These are phyloP conservation scores for Suhomyces taliae DNA, from an alignment of 1,139 yeast genomes.

Conservation along the genomic window DNA sequence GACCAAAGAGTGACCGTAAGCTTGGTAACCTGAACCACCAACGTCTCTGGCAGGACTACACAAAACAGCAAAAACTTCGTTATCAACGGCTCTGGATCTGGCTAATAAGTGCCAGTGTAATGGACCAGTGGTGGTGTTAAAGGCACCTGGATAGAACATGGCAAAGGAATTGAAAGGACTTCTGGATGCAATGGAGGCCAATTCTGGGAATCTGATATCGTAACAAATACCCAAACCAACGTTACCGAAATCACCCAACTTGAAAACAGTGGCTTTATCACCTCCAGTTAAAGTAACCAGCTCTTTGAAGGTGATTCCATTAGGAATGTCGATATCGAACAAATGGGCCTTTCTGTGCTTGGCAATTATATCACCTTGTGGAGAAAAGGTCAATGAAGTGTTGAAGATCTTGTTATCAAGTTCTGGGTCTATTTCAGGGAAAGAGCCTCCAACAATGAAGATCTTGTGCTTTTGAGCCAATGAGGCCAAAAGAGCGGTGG, in stretches of 20 bases:
- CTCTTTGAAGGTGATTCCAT: conserved; percentile 84
- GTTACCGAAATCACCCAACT: conserved; percentile 67
- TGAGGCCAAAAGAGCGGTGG: conserved; percentile 58
- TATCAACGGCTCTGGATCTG: conserved; percentile 84
- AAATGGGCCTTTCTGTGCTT: conserved; percentile 87
- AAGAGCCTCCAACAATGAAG: conserved; percentile 83
- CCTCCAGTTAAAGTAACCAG: conserved; percentile 77
- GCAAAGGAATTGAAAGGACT: conserved; percentile 71
- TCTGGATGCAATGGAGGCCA: conserved; percentile 80
- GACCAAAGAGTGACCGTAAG: conserved; percentile 89
- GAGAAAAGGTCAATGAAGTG: conserved; percentile 76
- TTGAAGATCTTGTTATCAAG: conserved; percentile 65
- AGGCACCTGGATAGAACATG: conserved; percentile 93
- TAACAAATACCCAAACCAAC: conserved; percentile 91
- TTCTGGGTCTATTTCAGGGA: conserved; percentile 67
- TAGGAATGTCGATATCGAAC: conserved; percentile 89
- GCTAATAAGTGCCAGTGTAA: conserved; percentile 91
- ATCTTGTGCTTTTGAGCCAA: conserved; percentile 64
- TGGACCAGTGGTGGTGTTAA: conserved; percentile 94
- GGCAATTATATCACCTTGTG: conserved; percentile 71
- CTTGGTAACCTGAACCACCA: conserved; percentile 69
- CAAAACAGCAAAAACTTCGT: conserved; percentile 73
- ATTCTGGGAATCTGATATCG: conserved; percentile 89
- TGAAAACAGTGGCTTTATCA: conserved; percentile 72
- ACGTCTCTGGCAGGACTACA: conserved; percentile 90